Evolutionary conservation across 148 eudicot species (phyloP), one percentile per base, ranked within the genome.

Genomic region (Beta vulgaris): DNA sequence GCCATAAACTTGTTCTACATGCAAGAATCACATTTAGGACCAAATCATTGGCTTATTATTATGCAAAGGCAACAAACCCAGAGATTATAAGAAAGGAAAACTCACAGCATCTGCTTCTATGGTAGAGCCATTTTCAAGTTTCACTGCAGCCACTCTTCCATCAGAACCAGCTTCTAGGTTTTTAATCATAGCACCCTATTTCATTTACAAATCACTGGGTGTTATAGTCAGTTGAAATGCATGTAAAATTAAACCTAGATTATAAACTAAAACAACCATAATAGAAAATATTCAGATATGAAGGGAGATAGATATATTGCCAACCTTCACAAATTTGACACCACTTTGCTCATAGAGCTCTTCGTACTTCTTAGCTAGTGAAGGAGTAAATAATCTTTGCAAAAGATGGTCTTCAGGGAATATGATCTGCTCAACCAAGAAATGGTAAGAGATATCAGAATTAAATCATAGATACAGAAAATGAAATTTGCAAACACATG

Each of bases 51-150:
- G 6, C n/a, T 31, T 67, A n/a, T n/a, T n/a, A n/a, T n/a, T n/a
- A 43, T 21, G 67, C 72, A 53, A 18, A 57, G 31, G 51, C n/a
- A 18, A 4, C 19, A 32, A 62, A 31, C 12, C 40, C 16, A 21
- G 8, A 48, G 32, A 19, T 60, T 37, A 71, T 42, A 7, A 71
- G 21, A 37, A 78, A 74, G 64, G 32, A 59, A 42, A 68, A 75
- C 76, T 83, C 84, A 96, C 99, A 73, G 92, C 86, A 78, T 96
- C 94, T 42, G 98, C 94, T 78, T 96, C 97, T 66, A 96, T 84
- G 51, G 83, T 83, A 64, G 97, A 92, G 62, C 98, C 99, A 86
- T 88, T 71, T 78, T 84, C 98, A 76, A 96, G 98, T 81, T 82
- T 92, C 42, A 96, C 89, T 73, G 87, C 86, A 78, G 88, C 73